Base-by-base conservation (phyloP, 345 rosid species). In the Murraya paniculata region DNA sequence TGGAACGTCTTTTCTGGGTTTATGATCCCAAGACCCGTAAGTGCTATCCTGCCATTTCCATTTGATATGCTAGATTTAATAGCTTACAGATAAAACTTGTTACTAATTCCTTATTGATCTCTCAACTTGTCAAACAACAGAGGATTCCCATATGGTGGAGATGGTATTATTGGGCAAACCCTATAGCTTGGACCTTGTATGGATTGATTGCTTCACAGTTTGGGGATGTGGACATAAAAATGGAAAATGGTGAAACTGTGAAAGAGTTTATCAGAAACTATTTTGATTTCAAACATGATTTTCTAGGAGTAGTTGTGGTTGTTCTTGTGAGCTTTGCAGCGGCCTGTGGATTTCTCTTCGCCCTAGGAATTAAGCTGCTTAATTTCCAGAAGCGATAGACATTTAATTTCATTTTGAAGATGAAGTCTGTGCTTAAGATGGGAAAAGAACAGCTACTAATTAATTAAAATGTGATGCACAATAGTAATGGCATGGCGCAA, bases 121-220 rank as follows among this genome's bases (percentile, higher is more conserved):
- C 13, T 28, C 0, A 16, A 31, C 53, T 21, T 33, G 2, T 24
- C 1, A 24, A 7, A 30, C 55, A 28, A 38, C 89, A 88, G 87
- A 82, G 85, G 45, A 88, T 86, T 1, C 90, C 90, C 0, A 70
- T 81, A 33, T 86, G 90, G 90, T 88, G 87, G 89, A 84, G 83
- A 73, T 88, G 90, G 90, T 88, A 84, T 84, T 86, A 67, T 35
- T 84, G 87, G 89, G 82, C 55, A 68, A 77, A 79, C 74, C 89
- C 88, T 1, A 75, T 86, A 21, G 30, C 86, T 11, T 84, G 90
- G 90, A 86, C 85, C 1, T 58, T 88, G 28, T 84, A 88, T 31
- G 90, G 89, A 27, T 27, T 88, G 62, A 73, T 82, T n/a, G 79
- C 68, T 10, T 84, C 90, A 1, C 89, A 86, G 22, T 86, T 33